These are phyloP conservation scores for Tricholoma sp. DNA, from an alignment of 768 basidiomycete species.

Conservation along the genomic window DNA sequence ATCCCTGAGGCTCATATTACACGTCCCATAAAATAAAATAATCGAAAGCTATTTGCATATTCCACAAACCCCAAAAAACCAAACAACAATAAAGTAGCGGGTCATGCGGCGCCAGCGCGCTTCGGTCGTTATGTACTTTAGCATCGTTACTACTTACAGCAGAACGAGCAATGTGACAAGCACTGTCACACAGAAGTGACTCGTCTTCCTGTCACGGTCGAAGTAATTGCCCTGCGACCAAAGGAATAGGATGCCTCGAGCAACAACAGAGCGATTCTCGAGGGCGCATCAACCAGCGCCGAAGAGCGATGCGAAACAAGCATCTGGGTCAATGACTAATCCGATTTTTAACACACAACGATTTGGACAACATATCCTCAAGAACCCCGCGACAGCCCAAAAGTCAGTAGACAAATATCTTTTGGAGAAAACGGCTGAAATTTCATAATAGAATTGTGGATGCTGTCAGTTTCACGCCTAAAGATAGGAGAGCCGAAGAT, in stretches of 20 bases:
- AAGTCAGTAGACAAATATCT: slow-evolving; percentile 44
- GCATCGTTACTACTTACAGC: too few species aligned
- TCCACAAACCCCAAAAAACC: too few species aligned
- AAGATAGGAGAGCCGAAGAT: not conserved
- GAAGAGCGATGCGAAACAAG: slow-evolving; percentile 39
- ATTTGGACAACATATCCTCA: slow-evolving; percentile 97
- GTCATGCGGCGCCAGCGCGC: too few species aligned
- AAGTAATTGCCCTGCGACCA: not conserved
- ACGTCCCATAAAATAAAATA: too few species aligned
- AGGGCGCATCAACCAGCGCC: slow-evolving; percentile 63
- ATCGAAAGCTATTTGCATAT: too few species aligned
- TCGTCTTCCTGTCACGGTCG: not conserved
- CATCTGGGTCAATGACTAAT: slow-evolving; percentile 56
- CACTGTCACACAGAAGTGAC: not conserved
- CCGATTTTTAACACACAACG: slow-evolving; percentile 93
- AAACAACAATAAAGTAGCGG: too few species aligned
- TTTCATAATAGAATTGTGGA: slow-evolving; percentile 34
- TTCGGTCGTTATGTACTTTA: too few species aligned
- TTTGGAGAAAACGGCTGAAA: slow-evolving; percentile 3
- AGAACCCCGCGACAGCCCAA: slow-evolving; percentile 88
- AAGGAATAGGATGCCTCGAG: slow-evolving; percentile 87
- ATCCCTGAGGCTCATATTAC: too few species aligned
- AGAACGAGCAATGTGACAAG: not conserved
- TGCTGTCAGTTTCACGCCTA: slow-evolving; percentile 27
- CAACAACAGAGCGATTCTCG: slow-evolving; percentile 69